Evolutionary conservation across 495 filamentous ascomycete species (phyloP).

Genomic region (Hyphodiscus hymeniophilus): DNA sequence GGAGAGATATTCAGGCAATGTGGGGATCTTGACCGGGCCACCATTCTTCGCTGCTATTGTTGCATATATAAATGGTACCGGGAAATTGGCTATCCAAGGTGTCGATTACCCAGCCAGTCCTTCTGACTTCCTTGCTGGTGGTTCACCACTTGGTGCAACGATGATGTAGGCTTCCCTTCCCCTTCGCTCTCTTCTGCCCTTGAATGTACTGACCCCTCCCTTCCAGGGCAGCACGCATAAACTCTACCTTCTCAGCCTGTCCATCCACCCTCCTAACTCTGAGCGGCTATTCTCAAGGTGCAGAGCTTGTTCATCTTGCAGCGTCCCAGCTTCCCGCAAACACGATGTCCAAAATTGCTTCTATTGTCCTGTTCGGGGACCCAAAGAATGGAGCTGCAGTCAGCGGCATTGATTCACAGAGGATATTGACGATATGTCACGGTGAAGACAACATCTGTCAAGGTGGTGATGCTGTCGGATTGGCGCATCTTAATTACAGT

Average conservation of each 20-base stretch:
- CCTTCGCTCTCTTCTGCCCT: background rate
- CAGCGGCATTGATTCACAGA: slow-evolving; percentile 35
- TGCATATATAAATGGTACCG: slow-evolving; percentile 13
- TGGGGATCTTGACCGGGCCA: slow-evolving; percentile 17
- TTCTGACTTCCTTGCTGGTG: slow-evolving; percentile 35
- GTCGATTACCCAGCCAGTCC: slow-evolving; percentile 40
- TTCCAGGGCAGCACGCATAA: slow-evolving; percentile 13
- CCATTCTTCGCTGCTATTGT: slow-evolving; percentile 17
- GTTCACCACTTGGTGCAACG: slow-evolving; percentile 13
- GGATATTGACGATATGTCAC: slow-evolving; percentile 43
- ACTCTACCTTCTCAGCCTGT: slow-evolving; percentile 18
- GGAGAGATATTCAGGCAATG: slow-evolving; percentile 17
- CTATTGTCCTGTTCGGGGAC: slow-evolving; percentile 49
- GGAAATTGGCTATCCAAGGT: slow-evolving; percentile 44
- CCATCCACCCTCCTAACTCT: slow-evolving; percentile 11
- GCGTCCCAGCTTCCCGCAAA: slow-evolving; percentile 31
- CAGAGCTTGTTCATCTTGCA: slow-evolving; percentile 43
- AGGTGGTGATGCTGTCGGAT: slow-evolving; percentile 20
- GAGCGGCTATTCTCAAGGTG: slow-evolving; percentile 41
- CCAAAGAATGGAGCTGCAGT: slow-evolving; percentile 46
- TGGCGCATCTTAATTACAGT: slow-evolving; percentile 14
- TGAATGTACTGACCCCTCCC: background rate
- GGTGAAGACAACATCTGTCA: slow-evolving; percentile 43
- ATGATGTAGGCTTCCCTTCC: slow-evolving; percentile 2
- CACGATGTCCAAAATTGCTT: slow-evolving; percentile 40